phyloP scores from a whole-genome alignment of 768 basidiomycete genomes.

The Lactifluus hygrophoroides region DNA sequence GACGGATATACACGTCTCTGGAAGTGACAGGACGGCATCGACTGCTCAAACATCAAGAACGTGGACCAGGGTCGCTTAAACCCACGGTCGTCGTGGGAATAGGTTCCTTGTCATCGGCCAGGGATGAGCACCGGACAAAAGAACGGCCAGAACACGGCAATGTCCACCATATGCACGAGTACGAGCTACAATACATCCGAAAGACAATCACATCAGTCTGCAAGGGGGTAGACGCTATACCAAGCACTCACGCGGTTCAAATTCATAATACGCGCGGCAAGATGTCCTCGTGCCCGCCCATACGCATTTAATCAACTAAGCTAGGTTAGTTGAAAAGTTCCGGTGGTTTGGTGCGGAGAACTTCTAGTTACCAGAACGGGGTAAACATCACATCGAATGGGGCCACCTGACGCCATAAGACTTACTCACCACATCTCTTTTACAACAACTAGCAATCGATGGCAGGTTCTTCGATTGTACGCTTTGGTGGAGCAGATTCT shows the following conservation, averaged over 20 bases:
- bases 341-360: neutral
- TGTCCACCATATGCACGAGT: neutral
- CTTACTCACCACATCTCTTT: neutral
- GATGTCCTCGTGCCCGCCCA: neutral
- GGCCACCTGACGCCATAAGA: neutral
- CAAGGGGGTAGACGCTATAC: neutral
- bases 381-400: neutral
- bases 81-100: neutral
- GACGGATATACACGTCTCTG: neutral
- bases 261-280: neutral
- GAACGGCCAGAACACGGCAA: neutral
- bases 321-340: neutral
- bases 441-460: neutral
- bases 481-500: neutral
- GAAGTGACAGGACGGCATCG: neutral
- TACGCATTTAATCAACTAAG: neutral
- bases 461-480: neutral
- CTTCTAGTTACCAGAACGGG: neutral
- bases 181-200: neutral
- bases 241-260: constrained; percentile 1
- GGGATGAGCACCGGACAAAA: neutral
- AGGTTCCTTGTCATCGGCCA: neutral
- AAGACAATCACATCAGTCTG: neutral
- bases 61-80: neutral
- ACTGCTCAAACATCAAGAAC: neutral